Evolutionary conservation across 257 asterid species (phyloP), one percentile per base, ranked within the genome.

Genomic region (Plantago elongata): DNA sequence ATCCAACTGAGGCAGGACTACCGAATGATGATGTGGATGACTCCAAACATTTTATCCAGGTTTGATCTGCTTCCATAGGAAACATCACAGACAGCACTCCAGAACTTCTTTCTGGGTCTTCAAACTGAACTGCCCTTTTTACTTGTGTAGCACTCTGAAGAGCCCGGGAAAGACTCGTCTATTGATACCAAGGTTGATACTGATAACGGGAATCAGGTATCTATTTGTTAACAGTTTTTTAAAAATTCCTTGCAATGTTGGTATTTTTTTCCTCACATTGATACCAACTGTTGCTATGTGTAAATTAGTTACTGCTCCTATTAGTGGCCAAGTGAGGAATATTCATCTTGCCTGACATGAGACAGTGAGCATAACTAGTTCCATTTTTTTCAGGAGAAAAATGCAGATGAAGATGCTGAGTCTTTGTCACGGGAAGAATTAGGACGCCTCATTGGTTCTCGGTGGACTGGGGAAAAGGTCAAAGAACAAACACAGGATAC

Each of bases 391-490:
- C 75, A 92, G 97, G 86, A 74, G 78, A 77, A 74, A 73, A 74
- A 72, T 68, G 74, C 56, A 43, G 71, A 68, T 70, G 85, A 71
- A 68, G 77, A 72, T 69, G 60, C 68, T 9, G 91, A 80, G 46
- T 80, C 97, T 66, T 78, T 89, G 72, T 89, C 99, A 52, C 83
- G 74, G 75, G 99, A 92, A 77, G 99, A 92, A 77, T 74, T 92
- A 57, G 99, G 99, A 43, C 96, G 97, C 48, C 89, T 64, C 60
- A 80, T 92, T 46, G 99, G 96, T 44, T 89, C 97, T 49, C 86
- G 99, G 62, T 92, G 99, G 99, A 86, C 95, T 3, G 88, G 96
- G 63, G 91, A 80, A 70, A 89, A 75, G 78, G 54, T 75, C 8
- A 81, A 78, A 63, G 77, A 86, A 54, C 73, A 73, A 57, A 78